These are phyloP conservation scores for Penicillium goetzii DNA, from an alignment of 495 filamentous ascomycete species.

Conservation along the genomic window DNA sequence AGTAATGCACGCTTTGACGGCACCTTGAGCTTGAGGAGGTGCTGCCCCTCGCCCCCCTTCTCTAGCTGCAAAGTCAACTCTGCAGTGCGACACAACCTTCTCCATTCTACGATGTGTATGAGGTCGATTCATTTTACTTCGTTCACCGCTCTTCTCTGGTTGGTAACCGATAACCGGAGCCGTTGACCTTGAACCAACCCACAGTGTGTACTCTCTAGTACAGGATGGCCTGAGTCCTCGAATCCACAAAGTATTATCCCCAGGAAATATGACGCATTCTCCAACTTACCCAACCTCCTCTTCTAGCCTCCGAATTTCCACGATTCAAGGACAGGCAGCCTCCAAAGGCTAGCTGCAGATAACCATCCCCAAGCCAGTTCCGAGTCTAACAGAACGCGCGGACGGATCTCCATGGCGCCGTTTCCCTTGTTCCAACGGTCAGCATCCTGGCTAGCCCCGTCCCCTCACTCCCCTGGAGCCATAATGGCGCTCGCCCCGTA, in stretches of 20 bases:
- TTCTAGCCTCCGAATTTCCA: not conserved
- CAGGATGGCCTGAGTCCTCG: too few relatives aligned
- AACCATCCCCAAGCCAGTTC: not conserved
- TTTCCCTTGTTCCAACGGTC: slow-evolving; percentile 10
- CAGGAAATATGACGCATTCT: slow-evolving; percentile 11
- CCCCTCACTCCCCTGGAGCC: not conserved
- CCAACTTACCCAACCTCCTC: not conserved
- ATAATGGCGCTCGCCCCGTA: not conserved
- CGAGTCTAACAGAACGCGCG: slow-evolving; percentile 5
- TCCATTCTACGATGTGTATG: not conserved
- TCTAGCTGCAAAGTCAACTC: slow-evolving; percentile 16
- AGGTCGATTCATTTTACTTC: not conserved
- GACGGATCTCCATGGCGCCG: slow-evolving; percentile 13
- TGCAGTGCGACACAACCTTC: slow-evolving; percentile 20
- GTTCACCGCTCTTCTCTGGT: slow-evolving; percentile 20
- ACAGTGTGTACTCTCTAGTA: not conserved
- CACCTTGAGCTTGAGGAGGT: not conserved
- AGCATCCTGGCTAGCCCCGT: slow-evolving; percentile 11
- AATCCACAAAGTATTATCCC: not conserved
- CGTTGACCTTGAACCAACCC: too few relatives aligned
- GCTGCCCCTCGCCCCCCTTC: not conserved
- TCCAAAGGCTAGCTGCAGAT: not conserved
- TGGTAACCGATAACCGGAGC: not conserved
- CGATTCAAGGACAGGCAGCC: not conserved
- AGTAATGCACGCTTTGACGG: slow-evolving; percentile 20